A percentile compares a stretch with the other conserved stretches of the same genome.
phyloP scores from a whole-genome alignment of 331 rosid genomes.

The Cucumis variabilis region DNA sequence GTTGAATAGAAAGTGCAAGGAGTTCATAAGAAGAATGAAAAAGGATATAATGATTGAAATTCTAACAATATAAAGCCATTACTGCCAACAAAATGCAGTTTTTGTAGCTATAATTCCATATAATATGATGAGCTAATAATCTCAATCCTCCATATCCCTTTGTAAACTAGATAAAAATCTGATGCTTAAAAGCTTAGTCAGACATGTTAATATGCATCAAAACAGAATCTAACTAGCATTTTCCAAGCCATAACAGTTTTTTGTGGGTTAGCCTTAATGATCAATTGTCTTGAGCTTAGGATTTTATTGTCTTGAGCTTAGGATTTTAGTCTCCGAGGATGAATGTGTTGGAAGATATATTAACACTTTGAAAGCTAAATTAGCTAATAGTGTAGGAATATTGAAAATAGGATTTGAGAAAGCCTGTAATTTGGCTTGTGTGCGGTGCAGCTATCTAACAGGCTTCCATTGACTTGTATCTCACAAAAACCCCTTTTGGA shows the following conservation, averaged over 20 bases:
- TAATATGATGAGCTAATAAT: neutral
- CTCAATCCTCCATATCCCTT: neutral
- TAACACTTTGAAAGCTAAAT: too few species aligned
- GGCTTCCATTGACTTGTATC: too few species aligned
- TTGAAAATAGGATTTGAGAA: too few species aligned
- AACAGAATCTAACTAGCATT: neutral
- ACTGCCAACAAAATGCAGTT: neutral
- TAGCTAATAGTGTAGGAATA: too few species aligned
- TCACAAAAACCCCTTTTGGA: too few species aligned
- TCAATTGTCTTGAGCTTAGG: neutral
- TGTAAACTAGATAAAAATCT: neutral
- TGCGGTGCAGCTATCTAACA: too few species aligned
- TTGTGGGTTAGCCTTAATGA: neutral
- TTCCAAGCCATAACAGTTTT: neutral
- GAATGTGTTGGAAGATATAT: too few species aligned
- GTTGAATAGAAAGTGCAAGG: conserved; percentile 75
- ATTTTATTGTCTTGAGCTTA: neutral
- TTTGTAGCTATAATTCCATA: neutral
- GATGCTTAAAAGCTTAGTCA: neutral
- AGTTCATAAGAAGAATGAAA: conserved; percentile 72
- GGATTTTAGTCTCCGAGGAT: neutral
- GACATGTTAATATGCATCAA: neutral
- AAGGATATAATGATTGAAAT: conserved; percentile 49
- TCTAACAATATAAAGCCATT: neutral
- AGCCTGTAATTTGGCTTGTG: too few species aligned